These are phyloP conservation scores for Carex scoparia DNA, from an alignment of 176 grass and related monocot species.

Conservation along the genomic window DNA sequence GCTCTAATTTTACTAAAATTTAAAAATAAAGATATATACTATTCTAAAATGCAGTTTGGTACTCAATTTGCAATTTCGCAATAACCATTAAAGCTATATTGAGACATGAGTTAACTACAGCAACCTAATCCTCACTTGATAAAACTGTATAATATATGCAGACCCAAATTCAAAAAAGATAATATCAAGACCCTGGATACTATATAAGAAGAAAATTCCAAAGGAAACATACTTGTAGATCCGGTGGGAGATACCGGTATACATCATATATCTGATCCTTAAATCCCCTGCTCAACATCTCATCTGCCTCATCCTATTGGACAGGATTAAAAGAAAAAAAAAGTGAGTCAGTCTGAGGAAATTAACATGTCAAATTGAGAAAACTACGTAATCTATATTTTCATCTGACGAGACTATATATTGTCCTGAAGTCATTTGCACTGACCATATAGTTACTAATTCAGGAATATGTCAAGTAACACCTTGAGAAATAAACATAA, in stretches of 20 bases:
- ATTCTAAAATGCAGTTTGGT: neutral
- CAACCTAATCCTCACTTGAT: neutral
- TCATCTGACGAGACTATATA: neutral
- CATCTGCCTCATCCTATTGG: conserved; percentile 83
- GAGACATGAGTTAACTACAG: neutral
- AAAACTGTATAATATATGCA: neutral
- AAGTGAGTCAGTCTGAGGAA: neutral
- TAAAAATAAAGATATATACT: neutral
- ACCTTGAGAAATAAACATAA: neutral
- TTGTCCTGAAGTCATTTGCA: neutral
- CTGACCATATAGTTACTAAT: neutral
- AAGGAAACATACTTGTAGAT: conserved; percentile 50
- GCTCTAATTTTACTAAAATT: neutral
- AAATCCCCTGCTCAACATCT: conserved; percentile 89
- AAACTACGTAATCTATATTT: neutral
- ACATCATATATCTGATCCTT: conserved; percentile 97
- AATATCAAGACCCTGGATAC: neutral
- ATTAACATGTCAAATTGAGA: neutral
- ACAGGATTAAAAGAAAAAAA: neutral
- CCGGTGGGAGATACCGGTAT: conserved; percentile 79
- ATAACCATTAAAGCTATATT: neutral
- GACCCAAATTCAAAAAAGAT: neutral
- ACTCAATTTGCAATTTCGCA: neutral
- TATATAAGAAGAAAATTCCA: neutral
- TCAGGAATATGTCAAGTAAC: neutral